Evolutionary conservation across 306 rosid genomes (phyloP), one percentile per base, ranked within the genome.

Genomic region (Herpetospermum pedunculosum): DNA sequence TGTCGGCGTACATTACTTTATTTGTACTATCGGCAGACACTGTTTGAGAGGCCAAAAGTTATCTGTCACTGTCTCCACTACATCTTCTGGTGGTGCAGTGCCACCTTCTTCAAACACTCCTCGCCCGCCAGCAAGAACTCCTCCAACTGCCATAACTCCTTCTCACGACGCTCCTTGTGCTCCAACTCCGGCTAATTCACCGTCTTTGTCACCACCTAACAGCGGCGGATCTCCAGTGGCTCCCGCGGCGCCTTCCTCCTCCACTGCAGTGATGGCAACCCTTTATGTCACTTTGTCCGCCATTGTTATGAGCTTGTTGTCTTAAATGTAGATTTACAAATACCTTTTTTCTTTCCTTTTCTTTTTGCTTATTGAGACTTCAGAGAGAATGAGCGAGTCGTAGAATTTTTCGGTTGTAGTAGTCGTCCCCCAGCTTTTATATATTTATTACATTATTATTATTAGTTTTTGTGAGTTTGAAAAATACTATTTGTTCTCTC

Each of bases 41-140:
- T 78, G 85, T 72, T 55, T 19, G 9, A n/a, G 12, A 12, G 80
- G 78, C 59, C 82, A 78, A 77, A 82, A 80, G 77, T 41, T 77
- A 10, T 50, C 78, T 28, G 35, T 83, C 46, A 71, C 64, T 3
- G 77, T 75, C 78, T 34, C 34, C 0, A 26, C 78, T 7, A 48
- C 43, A 30, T 3, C 77, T 18, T n/a, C n/a, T n/a, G 11, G 16
- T 5, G 49, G 32, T 34, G 5, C 70, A 13, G 10, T 13, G 44
- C 19, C 58, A 1, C 35, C 57, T 19, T 29, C 75, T 37, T 18
- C 75, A 11, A 64, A 65, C 72, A 7, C 30, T 65, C 59, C 75
- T 14, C 55, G 23, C 55, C 54, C n/a, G 14, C 26, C 1, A n/a
- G 23, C 13, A 23, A n/a, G n/a, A n/a, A 40, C 73, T 68, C 53